These are phyloP conservation scores for Mercurialis annua DNA, from an alignment of 345 rosid genomes.

Conservation along the genomic window DNA sequence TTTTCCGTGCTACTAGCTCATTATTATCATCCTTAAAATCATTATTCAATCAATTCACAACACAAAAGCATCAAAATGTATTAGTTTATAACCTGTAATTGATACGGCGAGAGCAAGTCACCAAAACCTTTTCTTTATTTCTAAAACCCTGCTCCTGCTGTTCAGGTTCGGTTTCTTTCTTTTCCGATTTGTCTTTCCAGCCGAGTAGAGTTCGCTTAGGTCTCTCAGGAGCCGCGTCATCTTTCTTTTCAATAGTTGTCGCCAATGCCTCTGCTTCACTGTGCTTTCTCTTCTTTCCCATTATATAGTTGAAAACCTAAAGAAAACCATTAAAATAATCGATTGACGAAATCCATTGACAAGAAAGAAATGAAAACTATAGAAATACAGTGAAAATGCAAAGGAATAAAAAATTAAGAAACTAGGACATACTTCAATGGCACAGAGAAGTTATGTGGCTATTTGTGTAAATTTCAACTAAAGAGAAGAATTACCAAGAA, in stretches of 20 bases:
- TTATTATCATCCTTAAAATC: no score
- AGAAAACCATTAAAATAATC: no score
- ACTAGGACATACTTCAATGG: no score
- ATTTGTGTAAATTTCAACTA: no score
- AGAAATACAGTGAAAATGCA: no score
- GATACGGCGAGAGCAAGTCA: slow-evolving; percentile 91
- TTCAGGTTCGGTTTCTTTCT: slow-evolving; percentile 22
- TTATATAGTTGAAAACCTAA: no score
- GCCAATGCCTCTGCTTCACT: slow-evolving; percentile 49
- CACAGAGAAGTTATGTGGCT: no score
- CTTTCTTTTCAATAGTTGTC: slow-evolving; percentile 32
- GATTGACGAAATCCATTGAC: no score
- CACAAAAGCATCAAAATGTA: neutral
- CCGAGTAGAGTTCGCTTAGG: slow-evolving; percentile 77
- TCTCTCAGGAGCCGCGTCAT: slow-evolving; percentile 53
- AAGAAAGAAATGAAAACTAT: no score
- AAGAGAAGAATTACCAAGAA: no score
- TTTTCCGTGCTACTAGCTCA: no score
- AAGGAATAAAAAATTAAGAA: no score
- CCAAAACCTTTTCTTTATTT: slow-evolving; percentile 92
- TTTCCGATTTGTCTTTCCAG: slow-evolving; percentile 66
- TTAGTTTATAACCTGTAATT: slow-evolving; percentile 57
- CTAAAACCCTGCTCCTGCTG: slow-evolving; percentile 61
- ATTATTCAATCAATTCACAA: neutral
- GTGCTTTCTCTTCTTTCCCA: slow-evolving; percentile 86